Evolutionary conservation across 2,329 filamentous ascomycete genomes (phyloP).

Genomic region (Fusarium zealandicum): DNA sequence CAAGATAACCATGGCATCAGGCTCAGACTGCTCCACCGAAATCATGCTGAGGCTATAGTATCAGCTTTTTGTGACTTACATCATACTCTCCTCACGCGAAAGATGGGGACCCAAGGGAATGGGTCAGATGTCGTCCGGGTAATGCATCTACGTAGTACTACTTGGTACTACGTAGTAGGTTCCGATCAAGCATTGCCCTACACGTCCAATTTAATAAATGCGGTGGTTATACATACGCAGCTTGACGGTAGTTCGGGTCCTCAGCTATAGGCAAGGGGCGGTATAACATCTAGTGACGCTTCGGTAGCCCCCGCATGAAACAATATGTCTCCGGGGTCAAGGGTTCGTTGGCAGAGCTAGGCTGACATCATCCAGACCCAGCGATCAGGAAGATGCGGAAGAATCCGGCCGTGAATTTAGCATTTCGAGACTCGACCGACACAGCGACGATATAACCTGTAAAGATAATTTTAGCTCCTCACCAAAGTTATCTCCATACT

Average conservation of each 20-base stretch:
- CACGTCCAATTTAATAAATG: slow-evolving; percentile 2
- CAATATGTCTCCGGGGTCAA: slow-evolving; percentile 23
- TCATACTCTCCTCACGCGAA: background rate
- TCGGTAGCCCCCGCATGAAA: slow-evolving; percentile 29
- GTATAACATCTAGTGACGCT: slow-evolving; percentile 15
- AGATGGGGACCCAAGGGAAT: background rate
- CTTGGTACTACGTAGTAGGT: too few species aligned
- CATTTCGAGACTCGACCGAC: background rate
- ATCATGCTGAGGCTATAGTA: background rate
- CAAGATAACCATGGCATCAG: background rate
- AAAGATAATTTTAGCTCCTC: background rate
- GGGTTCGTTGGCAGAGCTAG: slow-evolving; percentile 11
- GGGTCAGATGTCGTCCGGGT: background rate
- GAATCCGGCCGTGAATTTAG: background rate
- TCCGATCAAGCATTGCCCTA: slow-evolving; percentile 4
- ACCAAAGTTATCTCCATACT: background rate
- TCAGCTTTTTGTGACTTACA: background rate
- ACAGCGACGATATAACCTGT: background rate
- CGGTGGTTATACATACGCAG: slow-evolving; percentile 1
- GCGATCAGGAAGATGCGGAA: slow-evolving; percentile 19
- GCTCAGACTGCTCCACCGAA: background rate
- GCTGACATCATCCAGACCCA: slow-evolving; percentile 20
- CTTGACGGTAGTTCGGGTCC: slow-evolving; percentile 11
- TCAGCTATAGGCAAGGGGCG: slow-evolving; percentile 15
- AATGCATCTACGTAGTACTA: too few species aligned